Percentiles rank a stretch among this genome's conserved stretches.
Conservation (phyloP, 1,284 basidiomycete genomes). For the Bondarzewia mesenterica region DNA sequence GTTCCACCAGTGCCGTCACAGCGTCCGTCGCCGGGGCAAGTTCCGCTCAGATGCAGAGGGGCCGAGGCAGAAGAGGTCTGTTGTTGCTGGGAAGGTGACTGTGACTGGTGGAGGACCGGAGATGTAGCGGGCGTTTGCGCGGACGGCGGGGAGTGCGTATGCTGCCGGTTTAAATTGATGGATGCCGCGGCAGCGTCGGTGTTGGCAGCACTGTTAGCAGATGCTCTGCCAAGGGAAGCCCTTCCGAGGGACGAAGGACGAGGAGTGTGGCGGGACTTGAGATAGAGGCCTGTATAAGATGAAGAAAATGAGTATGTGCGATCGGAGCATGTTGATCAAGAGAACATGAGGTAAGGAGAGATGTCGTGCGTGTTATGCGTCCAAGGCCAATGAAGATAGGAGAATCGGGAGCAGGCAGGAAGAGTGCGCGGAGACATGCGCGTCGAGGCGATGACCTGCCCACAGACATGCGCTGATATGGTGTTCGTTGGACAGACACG, state of each 20-base stretch:
- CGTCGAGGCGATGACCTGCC: slow-evolving; percentile 13
- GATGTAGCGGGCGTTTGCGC: slow-evolving; percentile 26
- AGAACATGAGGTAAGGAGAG: slow-evolving; percentile 17
- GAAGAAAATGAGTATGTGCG: slow-evolving; percentile 1
- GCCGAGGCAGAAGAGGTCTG: slow-evolving; percentile 12
- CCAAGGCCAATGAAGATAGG: slow-evolving; percentile 8
- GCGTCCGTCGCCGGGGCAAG: slow-evolving; percentile 91
- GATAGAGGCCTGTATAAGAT: slow-evolving; percentile 26
- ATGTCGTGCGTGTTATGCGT: slow-evolving; percentile 16
- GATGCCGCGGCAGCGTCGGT: slow-evolving; percentile 6
- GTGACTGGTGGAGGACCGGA: slow-evolving; percentile 11
- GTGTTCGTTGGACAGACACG: slow-evolving; percentile 13
- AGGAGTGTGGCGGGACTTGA: slow-evolving; percentile 28
- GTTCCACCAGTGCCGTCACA: slow-evolving; percentile 94
- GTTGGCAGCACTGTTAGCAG: slow-evolving; percentile 8
- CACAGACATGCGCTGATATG: slow-evolving; percentile 13
- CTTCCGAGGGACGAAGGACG: slow-evolving; percentile 23
- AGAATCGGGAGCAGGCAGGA: slow-evolving; percentile 5
- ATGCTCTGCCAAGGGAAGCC: slow-evolving; percentile 12
- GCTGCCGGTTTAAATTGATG: slow-evolving; percentile 10
- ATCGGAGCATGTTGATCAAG: slow-evolving; percentile 5
- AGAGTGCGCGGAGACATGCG: slow-evolving; percentile 11
- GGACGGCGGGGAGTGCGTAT: slow-evolving; percentile 22
- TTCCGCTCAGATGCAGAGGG: slow-evolving; percentile 38
- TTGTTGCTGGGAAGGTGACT: slow-evolving; percentile 5